Evolutionary conservation across 108 stramenopile genomes (phyloP).

Genomic region (Mediolabrus comicus): DNA sequence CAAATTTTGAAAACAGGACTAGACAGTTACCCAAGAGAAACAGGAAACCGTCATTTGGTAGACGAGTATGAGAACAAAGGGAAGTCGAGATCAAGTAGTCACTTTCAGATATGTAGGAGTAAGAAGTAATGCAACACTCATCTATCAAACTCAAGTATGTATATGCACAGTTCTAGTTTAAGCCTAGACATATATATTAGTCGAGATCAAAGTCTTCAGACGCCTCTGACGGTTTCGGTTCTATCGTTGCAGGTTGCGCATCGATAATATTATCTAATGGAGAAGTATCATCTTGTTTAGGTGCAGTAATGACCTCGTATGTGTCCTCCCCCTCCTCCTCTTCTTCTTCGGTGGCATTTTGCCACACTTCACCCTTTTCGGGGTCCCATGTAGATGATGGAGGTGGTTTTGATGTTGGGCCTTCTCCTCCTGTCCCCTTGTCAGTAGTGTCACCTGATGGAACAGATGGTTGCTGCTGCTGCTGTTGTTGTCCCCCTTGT

Average conservation of each 20-base stretch:
- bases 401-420: conserved; percentile 5
- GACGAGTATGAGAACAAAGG: neutral
- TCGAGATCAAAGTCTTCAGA: conserved; percentile 13
- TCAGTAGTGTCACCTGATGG: neutral
- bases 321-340: neutral
- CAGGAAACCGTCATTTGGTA: conserved; percentile 1
- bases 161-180: conserved; percentile 1
- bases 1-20: conserved; percentile 2
- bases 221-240: conserved; percentile 5
- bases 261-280: neutral
- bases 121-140: neutral
- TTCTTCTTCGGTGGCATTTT: conserved; percentile 11
- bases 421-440: neutral
- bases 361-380: conserved; percentile 43
- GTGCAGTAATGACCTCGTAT: neutral
- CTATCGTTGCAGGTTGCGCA: neutral
- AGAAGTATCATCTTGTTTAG: neutral
- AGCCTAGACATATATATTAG: neutral
- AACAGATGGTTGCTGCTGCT: conserved; percentile 4
- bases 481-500: neutral
- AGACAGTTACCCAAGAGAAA: conserved; percentile 13
- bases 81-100: neutral
- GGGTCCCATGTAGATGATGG: conserved; percentile 46
- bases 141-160: neutral
- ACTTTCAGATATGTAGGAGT: neutral